Evolutionary conservation across 805 yeast genomes (phyloP).

Genomic region (Ogataea ramenticola): DNA sequence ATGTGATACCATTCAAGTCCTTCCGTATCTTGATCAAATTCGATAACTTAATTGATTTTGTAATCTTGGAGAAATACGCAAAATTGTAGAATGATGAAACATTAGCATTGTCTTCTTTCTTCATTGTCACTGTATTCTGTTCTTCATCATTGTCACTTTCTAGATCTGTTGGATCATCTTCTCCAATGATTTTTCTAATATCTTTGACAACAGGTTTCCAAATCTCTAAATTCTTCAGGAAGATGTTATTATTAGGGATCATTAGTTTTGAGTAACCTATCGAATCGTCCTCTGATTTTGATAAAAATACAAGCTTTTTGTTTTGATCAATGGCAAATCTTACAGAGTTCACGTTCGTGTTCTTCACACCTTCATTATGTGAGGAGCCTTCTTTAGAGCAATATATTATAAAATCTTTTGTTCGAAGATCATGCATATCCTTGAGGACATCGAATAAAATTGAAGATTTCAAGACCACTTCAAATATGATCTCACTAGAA

Average conservation of each 20-base stretch:
- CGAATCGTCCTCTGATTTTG: conserved; percentile 49
- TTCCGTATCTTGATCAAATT: conserved; percentile 47
- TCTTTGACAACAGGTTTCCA: conserved; percentile 14
- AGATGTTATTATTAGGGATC: conserved; percentile 55
- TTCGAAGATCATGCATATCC: conserved; percentile 48
- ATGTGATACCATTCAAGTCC: conserved; percentile 40
- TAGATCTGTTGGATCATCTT: background rate
- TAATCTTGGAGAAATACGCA: conserved; percentile 36
- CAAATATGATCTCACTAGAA: conserved; percentile 36
- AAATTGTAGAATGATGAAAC: conserved; percentile 46
- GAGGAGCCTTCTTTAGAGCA: conserved; percentile 17
- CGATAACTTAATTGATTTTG: conserved; percentile 43
- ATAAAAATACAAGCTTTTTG: conserved; percentile 47
- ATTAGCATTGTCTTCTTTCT: conserved; percentile 17
- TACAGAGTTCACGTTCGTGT: background rate
- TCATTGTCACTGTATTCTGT: conserved; percentile 5
- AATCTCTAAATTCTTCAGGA: conserved; percentile 53
- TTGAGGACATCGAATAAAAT: conserved; percentile 45
- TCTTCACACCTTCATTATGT: background rate
- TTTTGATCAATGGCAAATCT: conserved; percentile 6
- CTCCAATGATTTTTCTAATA: background rate
- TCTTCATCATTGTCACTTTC: conserved; percentile 24
- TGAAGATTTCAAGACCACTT: conserved; percentile 46
- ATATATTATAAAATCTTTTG: conserved; percentile 43
- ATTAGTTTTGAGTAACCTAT: conserved; percentile 63